phyloP scores from a whole-genome alignment of 257 asterid species.

The Ehretia macrophylla region DNA sequence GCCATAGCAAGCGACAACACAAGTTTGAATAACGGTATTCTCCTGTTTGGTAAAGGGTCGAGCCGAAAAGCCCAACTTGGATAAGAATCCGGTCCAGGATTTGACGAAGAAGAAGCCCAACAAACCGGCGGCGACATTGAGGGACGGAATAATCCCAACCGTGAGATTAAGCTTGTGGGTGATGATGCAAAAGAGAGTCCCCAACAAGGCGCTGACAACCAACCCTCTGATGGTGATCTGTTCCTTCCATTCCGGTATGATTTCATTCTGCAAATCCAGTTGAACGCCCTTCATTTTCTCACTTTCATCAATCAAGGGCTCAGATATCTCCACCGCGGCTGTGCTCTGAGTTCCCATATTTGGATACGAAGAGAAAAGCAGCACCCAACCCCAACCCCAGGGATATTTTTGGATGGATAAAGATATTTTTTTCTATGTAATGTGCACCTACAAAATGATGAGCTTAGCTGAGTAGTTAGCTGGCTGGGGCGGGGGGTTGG shows the following conservation, averaged over 20 bases:
- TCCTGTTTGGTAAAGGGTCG: conserved; percentile 84
- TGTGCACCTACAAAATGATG: too few species aligned
- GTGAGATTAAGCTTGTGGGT: conserved; percentile 94
- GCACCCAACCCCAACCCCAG: too few species aligned
- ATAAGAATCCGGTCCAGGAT: conserved; percentile 61
- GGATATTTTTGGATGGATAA: too few species aligned
- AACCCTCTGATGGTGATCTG: conserved; percentile 91
- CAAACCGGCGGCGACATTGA: conserved; percentile 93
- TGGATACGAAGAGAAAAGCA: too few species aligned
- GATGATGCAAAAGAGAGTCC: conserved; percentile 79
- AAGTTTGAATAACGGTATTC: conserved; percentile 91
- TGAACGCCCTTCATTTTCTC: conserved; percentile 17
- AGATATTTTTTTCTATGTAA: too few species aligned
- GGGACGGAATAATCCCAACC: conserved; percentile 88
- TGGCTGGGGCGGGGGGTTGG: too few species aligned
- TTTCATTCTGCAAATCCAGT: conserved; percentile 16
- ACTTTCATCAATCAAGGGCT: conserved; percentile 49
- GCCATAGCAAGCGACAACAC: conserved; percentile 97
- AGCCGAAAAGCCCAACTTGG: conserved; percentile 51
- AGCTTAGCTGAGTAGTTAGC: too few species aligned
- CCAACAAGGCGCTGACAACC: conserved; percentile 74
- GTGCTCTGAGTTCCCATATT: conserved; percentile 57
- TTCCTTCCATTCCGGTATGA: conserved; percentile 74
- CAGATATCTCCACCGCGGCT: conserved; percentile 55
- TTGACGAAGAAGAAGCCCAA: conserved; percentile 88